Conservation (phyloP, 202 grass and related monocot species). For the Elaeis oleifera region DNA sequence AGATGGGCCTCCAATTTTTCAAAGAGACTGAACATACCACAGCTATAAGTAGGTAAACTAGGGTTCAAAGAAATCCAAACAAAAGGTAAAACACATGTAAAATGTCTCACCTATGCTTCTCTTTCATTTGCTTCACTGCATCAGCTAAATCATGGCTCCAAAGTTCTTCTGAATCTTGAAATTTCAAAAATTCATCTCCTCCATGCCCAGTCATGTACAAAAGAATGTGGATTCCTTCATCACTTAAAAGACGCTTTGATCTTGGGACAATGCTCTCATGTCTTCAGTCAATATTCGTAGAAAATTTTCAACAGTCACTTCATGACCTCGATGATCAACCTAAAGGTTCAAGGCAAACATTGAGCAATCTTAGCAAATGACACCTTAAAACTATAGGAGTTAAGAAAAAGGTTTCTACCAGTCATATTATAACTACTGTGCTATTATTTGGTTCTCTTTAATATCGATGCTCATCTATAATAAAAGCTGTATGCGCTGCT, state of each 20-base stretch:
- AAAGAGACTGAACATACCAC: too few species aligned
- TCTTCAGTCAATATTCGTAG: slow-evolving; percentile 72
- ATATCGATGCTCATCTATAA: too few species aligned
- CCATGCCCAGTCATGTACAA: slow-evolving; percentile 99
- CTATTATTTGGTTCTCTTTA: too few species aligned
- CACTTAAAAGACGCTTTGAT: slow-evolving; percentile 91
- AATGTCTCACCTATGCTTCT: slow-evolving; percentile 65
- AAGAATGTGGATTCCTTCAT: slow-evolving; percentile 96
- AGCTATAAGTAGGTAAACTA: neutral
- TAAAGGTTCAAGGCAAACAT: slow-evolving; percentile 18
- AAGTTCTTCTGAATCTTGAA: slow-evolving; percentile 97
- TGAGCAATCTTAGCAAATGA: neutral
- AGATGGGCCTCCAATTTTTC: too few species aligned
- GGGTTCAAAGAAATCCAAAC: slow-evolving; percentile 11
- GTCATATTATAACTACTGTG: too few species aligned
- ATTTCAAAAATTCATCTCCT: slow-evolving; percentile 95
- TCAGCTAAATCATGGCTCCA: slow-evolving; percentile 95
- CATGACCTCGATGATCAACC: slow-evolving; percentile 95
- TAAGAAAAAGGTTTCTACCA: too few species aligned
- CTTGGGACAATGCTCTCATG: slow-evolving; percentile 67
- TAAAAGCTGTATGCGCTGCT: too few species aligned
- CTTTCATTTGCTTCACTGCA: slow-evolving; percentile 97
- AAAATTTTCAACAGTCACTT: slow-evolving; percentile 96
- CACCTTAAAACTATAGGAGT: too few species aligned
- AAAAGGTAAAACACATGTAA: neutral